Percentiles rank a stretch among this genome's conserved stretches.
Conservation (phyloP, 2,329 filamentous ascomycete genomes). For the Trichoderma aggressivum region DNA sequence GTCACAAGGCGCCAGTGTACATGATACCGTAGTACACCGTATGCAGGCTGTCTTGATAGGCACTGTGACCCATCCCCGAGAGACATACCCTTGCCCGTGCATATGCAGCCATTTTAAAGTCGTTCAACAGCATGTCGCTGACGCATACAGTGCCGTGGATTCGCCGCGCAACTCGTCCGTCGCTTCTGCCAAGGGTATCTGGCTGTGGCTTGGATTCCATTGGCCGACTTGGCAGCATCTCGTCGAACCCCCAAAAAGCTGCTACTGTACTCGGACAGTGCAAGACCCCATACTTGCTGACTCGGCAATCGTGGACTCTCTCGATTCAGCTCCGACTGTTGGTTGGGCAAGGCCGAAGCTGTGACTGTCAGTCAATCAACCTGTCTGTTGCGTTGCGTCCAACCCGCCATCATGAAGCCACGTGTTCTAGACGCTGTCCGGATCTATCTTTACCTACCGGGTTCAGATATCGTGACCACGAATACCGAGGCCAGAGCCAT, state of each 20-base stretch:
- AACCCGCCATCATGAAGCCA: background rate
- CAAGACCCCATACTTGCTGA: background rate
- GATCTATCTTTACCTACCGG: background rate
- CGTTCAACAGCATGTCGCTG: background rate
- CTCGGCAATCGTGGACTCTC: background rate
- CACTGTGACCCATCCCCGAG: background rate
- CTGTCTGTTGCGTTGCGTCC: background rate
- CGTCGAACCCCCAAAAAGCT: background rate
- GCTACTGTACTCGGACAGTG: no score
- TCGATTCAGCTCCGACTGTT: background rate
- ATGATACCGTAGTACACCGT: background rate
- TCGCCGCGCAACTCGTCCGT: background rate
- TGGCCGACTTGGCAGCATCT: background rate
- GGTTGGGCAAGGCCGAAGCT: background rate
- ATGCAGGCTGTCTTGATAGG: no score
- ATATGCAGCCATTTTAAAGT: slow-evolving; percentile 18
- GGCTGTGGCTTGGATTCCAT: background rate
- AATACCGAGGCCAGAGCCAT: background rate
- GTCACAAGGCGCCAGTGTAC: background rate
- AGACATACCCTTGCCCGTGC: slow-evolving; percentile 10
- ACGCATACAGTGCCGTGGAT: background rate
- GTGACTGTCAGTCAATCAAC: no score
- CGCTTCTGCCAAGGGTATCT: background rate
- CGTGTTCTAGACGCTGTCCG: background rate
- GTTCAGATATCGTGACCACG: background rate